Evolutionary conservation across 1,139 yeast species (phyloP).

Genomic region (Yamadazyma songkhlaensis): DNA sequence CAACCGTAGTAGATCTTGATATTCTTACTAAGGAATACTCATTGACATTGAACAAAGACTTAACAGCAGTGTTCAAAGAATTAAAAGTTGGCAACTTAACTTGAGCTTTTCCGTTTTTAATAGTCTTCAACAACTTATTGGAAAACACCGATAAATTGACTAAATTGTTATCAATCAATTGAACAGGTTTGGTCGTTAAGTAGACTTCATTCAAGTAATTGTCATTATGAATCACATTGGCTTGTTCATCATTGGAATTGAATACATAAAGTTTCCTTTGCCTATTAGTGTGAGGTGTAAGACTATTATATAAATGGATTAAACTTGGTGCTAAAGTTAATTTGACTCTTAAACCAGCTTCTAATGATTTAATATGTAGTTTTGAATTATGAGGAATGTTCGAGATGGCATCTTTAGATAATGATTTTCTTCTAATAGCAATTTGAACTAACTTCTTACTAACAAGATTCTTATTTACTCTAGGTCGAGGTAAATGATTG

Average conservation of each 20-base stretch:
- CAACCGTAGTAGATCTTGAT: conserved; percentile 53
- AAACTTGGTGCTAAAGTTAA: conserved; percentile 45
- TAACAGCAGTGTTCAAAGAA: conserved; percentile 46
- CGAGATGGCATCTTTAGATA: conserved; percentile 5
- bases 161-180: conserved; percentile 35
- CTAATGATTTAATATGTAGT: conserved; percentile 50
- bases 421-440: conserved; percentile 37
- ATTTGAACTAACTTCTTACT: conserved; percentile 31
- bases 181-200: conserved; percentile 23
- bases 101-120: conserved; percentile 7
- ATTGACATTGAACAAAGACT: conserved; percentile 35
- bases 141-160: conserved; percentile 36
- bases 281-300: conserved; percentile 33
- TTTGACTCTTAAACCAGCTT: conserved; percentile 51
- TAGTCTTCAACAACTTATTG: conserved; percentile 32
- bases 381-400: conserved; percentile 16
- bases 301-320: conserved; percentile 39
- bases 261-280: conserved; percentile 11
- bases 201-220: conserved; percentile 13
- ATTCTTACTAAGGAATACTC: conserved; percentile 49
- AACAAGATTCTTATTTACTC: conserved; percentile 22
- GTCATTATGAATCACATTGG: conserved; percentile 9
- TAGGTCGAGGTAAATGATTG: conserved; percentile 19
- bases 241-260: conserved; percentile 5
- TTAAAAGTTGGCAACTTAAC: conserved; percentile 34